A percentile compares a stretch with the other conserved stretches of the same genome.
Conservation (phyloP, 371 early-diverging fungal genomes). For the Mortierella sp. region DNA sequence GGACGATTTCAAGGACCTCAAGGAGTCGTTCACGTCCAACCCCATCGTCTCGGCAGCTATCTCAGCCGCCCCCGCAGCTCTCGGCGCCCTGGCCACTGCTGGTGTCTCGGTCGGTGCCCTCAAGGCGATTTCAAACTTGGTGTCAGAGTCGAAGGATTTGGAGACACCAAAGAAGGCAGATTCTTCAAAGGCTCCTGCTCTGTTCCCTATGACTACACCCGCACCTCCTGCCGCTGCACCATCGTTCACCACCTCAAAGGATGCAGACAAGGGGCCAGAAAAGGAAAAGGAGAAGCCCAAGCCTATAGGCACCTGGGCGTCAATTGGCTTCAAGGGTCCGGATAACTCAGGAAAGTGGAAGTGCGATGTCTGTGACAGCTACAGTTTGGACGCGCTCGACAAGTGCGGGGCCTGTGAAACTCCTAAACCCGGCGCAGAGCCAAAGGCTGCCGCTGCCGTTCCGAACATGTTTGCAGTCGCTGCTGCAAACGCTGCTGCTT, state of each 20-base stretch:
- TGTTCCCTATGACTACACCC: constrained; percentile 6
- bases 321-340: constrained; percentile 17
- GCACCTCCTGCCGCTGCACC: background rate
- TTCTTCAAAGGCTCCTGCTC: background rate
- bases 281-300: constrained; percentile 11
- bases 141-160: background rate
- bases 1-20: background rate
- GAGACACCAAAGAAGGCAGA: background rate
- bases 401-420: constrained; percentile 46
- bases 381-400: constrained; percentile 20
- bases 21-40: background rate
- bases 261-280: background rate
- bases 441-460: background rate
- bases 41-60: constrained; percentile 16
- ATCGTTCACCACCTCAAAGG: background rate
- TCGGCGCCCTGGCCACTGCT: constrained; percentile 25
- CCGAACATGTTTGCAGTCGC: constrained; percentile 13
- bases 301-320: background rate
- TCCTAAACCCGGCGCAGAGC: constrained; percentile 31
- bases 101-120: constrained; percentile 9
- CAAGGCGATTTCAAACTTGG: constrained; percentile 11
- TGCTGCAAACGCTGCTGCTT: background rate
- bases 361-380: constrained; percentile 41
- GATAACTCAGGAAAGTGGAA: constrained; percentile 44
- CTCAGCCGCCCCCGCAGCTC: constrained; percentile 24